Evolutionary conservation across 208 protist genomes (phyloP), one percentile per base, ranked within the genome.

Genomic region (Perkinsela sp.): DNA sequence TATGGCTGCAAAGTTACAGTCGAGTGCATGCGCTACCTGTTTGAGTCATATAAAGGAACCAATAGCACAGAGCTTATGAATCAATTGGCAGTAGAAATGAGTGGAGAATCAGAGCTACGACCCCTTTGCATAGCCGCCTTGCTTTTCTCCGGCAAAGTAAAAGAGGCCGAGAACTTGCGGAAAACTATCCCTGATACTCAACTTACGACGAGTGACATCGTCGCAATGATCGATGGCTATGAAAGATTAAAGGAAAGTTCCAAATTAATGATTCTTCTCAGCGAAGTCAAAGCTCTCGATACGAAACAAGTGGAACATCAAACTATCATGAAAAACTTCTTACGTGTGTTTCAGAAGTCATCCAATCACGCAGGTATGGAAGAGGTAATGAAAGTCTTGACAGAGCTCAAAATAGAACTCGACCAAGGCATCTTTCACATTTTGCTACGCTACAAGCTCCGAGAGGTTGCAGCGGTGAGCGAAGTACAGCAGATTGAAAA

Each of bases 21-120:
- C 0, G 74, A 85, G 67, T 78, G 83, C 29, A 74, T 90, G 57
- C 81, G 85, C 1, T 76, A 75, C 66, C 74, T 90, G 0, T 89
- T 90, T 68, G 85, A 90, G 68, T 90, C 85, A 1, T 90, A 90
- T 73, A 86, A 84, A 22, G 71, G 77, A 65, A 90, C 74, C 48
- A 80, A 90, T 70, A 89, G 79, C 73, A 75, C 70, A 13, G 83
- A 91, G 0, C 71, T 89, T 32, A 91, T 91, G 82, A 65, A 84
- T 2, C 83, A 91, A 67, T 75, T 91, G 6, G 85, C 83, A 0
- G 78, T 80, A 70, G 83, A 91, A 67, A 86, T 91, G 80, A 78
- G 82, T 69, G 69, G 71, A 1, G 85, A 88, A 66, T 40, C 78
- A 6, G 79, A 77, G 1, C 74, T 91, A 0, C 80, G 85, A 48